Percentiles rank a stretch among this genome's conserved stretches.
These are phyloP conservation scores for Hemileia vastatrix DNA, from an alignment of 1,284 basidiomycete genomes.

Conservation along the genomic window DNA sequence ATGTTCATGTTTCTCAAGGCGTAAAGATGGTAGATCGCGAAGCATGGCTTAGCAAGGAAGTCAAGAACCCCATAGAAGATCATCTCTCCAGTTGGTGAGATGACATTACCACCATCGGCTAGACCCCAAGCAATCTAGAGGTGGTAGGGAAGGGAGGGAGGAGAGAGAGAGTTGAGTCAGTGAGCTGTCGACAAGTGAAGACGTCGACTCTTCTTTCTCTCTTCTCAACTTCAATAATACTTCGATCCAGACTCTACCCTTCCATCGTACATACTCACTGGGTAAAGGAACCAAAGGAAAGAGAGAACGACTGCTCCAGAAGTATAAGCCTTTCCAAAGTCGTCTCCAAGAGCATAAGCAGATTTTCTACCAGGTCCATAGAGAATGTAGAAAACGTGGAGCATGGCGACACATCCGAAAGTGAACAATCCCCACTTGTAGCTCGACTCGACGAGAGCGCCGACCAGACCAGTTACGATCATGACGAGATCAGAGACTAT, in stretches of 20 bases:
- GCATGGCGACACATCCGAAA: constrained; percentile 49
- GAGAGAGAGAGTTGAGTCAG: not conserved
- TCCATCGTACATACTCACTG: no score
- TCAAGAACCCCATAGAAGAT: constrained; percentile 56
- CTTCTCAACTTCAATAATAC: no score
- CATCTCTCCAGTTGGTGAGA: constrained; percentile 48
- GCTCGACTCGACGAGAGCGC: constrained; percentile 49
- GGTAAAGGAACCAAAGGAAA: constrained; percentile 53
- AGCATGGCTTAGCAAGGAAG: constrained; percentile 49
- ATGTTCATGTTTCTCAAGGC: constrained; percentile 33
- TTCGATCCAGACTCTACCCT: no score
- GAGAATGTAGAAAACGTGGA: constrained; percentile 46
- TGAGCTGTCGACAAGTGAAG: not conserved
- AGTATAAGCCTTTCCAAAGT: constrained; percentile 48
- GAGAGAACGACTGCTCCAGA: constrained; percentile 47
- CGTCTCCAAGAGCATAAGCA: constrained; percentile 45
- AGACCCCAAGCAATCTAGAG: constrained; percentile 51
- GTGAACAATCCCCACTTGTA: constrained; percentile 54
- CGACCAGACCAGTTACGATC: constrained; percentile 53
- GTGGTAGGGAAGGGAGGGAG: not conserved
- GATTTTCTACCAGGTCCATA: constrained; percentile 42
- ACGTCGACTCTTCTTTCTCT: no score
- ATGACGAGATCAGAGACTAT: constrained; percentile 26
- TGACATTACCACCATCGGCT: constrained; percentile 50
- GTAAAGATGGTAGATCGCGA: constrained; percentile 36